Evolutionary conservation across 2,329 filamentous ascomycete species (phyloP), one percentile per base, ranked within the genome.

Genomic region (Colletotrichum magnum): DNA sequence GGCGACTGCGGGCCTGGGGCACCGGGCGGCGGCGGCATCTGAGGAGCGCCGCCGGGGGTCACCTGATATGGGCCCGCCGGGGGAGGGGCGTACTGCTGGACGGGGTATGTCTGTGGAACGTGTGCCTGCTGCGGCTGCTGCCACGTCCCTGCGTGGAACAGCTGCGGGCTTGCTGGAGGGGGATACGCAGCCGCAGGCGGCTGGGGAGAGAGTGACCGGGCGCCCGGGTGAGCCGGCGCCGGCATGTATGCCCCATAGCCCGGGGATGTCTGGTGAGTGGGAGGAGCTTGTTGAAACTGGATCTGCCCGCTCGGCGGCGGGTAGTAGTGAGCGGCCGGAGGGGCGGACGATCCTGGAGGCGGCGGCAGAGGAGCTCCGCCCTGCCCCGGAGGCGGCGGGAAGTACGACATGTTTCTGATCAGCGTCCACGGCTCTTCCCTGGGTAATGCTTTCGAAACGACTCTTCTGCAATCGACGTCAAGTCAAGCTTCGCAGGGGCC

Each of bases 361-460:
- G 64, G 53, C 13, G 65, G 65, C 16, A 60, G 53, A 21, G 53
- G 28, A n/a, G 53, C 36, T 15, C 39, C 65, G 16, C 18, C 6
- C n/a, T 58, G 65, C 2, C 53, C 65, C 5, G 65, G 60, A 21
- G 65, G 60, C 16, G 60, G 65, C 6, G 65, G 65, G 16, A 64
- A 68, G 5, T 68, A 68, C 4, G 52, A 59, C 2, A 41, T 56
- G 48, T 47, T 47, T 53, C 26, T 24, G 28, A 9, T 43, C 41
- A 5, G 60, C 16, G 45, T 56, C 36, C 50, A 41, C 59, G 24
- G 13, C 39, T 16, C 41, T 43, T 9, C 28, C 28, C 28, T 32
- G 28, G 28, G 7, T 32, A 32, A 32, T 32, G 28, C 10, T 32
- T 2, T 32, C 28, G 6, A 32, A 7, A 32, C 7, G 28, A 32